Evolutionary conservation across 139 green algal genomes (phyloP).

Genomic region (Picochlorum costavermella): DNA sequence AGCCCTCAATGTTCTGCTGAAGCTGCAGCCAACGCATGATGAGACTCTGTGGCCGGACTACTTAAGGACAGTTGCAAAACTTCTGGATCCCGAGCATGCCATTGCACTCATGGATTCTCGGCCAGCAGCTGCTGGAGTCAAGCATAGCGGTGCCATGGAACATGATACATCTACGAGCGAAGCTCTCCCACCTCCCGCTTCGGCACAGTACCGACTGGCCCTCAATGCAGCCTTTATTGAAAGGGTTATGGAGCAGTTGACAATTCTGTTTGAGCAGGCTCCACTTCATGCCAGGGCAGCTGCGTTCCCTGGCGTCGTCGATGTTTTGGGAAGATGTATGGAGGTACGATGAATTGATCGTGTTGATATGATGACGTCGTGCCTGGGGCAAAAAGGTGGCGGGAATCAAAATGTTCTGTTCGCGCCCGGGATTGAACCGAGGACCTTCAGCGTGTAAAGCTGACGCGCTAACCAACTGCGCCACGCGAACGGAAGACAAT

Average conservation of each 20-base stretch:
- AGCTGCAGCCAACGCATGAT: conserved; percentile 42
- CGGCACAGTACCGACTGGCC: conserved; percentile 12
- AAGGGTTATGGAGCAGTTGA: conserved; percentile 14
- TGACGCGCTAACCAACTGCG: conserved; percentile 34
- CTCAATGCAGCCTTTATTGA: conserved; percentile 34
- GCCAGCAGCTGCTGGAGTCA: conserved; percentile 8
- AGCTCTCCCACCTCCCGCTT: background rate
- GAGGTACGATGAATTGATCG: conserved; percentile 22
- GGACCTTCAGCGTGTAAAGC: conserved; percentile 37
- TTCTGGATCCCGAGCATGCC: conserved; percentile 33
- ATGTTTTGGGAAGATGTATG: conserved; percentile 57
- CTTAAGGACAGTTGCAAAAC: conserved; percentile 26
- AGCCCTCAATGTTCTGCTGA: conserved; percentile 48
- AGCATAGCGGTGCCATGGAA: conserved; percentile 17
- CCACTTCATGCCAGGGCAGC: conserved; percentile 49
- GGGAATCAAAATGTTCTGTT: conserved; percentile 8
- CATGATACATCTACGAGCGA: conserved; percentile 4
- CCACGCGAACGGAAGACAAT: conserved; percentile 7
- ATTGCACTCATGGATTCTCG: background rate
- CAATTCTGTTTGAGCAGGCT: conserved; percentile 35
- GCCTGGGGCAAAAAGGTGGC: no score
- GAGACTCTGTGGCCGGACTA: conserved; percentile 44
- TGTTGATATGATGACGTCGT: no score
- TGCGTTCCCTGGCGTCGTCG: conserved; percentile 49
- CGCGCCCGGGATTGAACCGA: conserved; percentile 30